phyloP scores from a whole-genome alignment of 345 rosid species.

The Pugionium cornutum region DNA sequence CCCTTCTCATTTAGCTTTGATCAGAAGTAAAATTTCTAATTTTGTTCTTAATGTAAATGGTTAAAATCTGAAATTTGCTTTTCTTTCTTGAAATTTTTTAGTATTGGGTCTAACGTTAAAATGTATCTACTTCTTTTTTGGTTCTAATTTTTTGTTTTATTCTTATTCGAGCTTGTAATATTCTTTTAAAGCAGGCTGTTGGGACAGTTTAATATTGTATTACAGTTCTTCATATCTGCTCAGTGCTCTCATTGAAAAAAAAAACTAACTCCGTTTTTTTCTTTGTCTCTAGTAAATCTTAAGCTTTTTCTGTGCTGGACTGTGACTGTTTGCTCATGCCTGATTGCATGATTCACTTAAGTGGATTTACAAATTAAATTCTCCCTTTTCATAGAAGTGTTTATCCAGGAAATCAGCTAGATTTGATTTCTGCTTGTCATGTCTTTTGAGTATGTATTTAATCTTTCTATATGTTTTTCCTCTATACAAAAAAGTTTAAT shows the following conservation, averaged over 20 bases:
- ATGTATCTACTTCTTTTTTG: too few relatives aligned
- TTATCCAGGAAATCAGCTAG: constrained; percentile 41
- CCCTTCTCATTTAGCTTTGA: too few relatives aligned
- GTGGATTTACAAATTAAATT: constrained; percentile 26
- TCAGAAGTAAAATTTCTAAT: too few relatives aligned
- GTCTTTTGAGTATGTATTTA: constrained; percentile 31
- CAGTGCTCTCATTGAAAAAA: not conserved
- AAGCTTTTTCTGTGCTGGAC: constrained; percentile 22
- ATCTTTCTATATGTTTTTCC: constrained; percentile 4
- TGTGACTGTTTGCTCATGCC: constrained; percentile 36
- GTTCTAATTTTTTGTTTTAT: too few relatives aligned
- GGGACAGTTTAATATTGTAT: too few relatives aligned
- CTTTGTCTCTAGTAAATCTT: not conserved
- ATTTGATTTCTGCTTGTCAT: constrained; percentile 23
- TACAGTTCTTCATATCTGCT: constrained; percentile 10
- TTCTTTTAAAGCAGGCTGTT: not conserved
- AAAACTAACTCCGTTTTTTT: not conserved
- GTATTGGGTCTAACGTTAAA: too few relatives aligned
- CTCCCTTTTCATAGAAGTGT: constrained; percentile 14
- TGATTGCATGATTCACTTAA: constrained; percentile 18
- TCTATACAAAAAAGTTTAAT: constrained; percentile 13
- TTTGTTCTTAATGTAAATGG: too few relatives aligned
- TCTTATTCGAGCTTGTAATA: not conserved
- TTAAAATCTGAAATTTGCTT: too few relatives aligned
- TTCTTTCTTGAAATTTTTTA: too few relatives aligned